Conservation (phyloP, 768 basidiomycete species). For the Mrakia frigida region DNA sequence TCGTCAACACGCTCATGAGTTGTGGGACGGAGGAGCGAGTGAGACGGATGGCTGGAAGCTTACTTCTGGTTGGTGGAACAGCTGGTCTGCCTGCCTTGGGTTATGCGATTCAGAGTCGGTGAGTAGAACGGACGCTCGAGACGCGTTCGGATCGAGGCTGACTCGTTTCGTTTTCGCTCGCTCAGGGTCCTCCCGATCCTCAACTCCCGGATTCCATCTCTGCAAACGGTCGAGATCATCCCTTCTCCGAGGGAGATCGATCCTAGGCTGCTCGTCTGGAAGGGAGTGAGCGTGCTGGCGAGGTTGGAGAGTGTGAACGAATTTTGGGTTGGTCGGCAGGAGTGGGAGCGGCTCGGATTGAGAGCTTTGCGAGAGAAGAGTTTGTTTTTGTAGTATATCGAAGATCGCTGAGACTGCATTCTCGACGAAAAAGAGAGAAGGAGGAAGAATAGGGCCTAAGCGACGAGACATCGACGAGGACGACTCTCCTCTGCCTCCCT, state of each 20-base stretch:
- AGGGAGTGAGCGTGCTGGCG: slow-evolving; percentile 83
- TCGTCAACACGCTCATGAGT: slow-evolving; percentile 84
- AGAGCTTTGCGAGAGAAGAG: slow-evolving; percentile 45
- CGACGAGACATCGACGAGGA: too few species aligned
- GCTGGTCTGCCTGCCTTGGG: slow-evolving; percentile 52
- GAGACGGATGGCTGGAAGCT: slow-evolving; percentile 78
- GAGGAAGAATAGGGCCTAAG: too few species aligned
- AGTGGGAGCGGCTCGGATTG: slow-evolving; percentile 57
- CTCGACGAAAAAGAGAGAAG: too few species aligned
- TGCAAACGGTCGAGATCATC: slow-evolving; percentile 67
- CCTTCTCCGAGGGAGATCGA: slow-evolving; percentile 93
- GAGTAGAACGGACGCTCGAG: background rate
- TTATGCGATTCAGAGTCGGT: slow-evolving; percentile 26
- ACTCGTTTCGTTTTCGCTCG: background rate
- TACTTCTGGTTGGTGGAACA: slow-evolving; percentile 80
- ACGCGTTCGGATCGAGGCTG: background rate
- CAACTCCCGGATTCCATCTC: slow-evolving; percentile 48
- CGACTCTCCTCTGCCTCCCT: too few species aligned
- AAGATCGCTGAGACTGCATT: too few species aligned
- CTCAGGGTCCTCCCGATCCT: slow-evolving; percentile 62
- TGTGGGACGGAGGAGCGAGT: slow-evolving; percentile 84
- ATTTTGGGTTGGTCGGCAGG: slow-evolving; percentile 76
- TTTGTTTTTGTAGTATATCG: slow-evolving; percentile 31
- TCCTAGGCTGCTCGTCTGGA: slow-evolving; percentile 85
- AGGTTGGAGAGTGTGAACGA: slow-evolving; percentile 87